Conservation (phyloP, 805 yeast species). For the Wickerhamiella vanderwaltii region DNA sequence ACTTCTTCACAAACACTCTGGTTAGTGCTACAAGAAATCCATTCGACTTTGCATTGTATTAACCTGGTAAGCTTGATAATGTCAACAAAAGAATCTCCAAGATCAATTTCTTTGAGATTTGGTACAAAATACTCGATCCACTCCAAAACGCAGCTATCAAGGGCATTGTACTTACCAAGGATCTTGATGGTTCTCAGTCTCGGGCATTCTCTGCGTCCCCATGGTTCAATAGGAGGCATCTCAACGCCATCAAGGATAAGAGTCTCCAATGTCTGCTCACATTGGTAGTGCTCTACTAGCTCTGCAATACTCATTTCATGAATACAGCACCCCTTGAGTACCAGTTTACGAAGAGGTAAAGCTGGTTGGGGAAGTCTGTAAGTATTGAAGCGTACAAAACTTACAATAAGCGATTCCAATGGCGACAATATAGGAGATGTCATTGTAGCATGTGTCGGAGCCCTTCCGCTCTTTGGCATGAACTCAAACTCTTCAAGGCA, state of each 20-base stretch:
- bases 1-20: too few species aligned
- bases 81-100: background rate
- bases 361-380: too few species aligned
- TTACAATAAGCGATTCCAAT: too few species aligned
- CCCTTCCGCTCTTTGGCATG: too few species aligned
- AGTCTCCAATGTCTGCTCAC: background rate
- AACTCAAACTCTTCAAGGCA: too few species aligned
- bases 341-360: too few species aligned
- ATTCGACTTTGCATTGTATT: too few species aligned
- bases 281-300: background rate
- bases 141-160: background rate
- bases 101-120: background rate
- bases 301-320: background rate
- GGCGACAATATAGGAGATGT: too few species aligned
- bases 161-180: background rate
- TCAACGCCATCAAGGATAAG: background rate
- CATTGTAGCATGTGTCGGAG: too few species aligned
- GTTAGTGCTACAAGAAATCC: too few species aligned
- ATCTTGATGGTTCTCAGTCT: background rate
- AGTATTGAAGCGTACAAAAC: too few species aligned
- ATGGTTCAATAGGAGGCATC: background rate
- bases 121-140: constrained; percentile 6
- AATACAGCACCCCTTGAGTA: background rate
- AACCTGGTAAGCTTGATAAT: too few species aligned
- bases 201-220: background rate